Evolutionary conservation across 208 protist genomes (phyloP), one percentile per base, ranked within the genome.

Genomic region (Vickermania spadyakhi): DNA sequence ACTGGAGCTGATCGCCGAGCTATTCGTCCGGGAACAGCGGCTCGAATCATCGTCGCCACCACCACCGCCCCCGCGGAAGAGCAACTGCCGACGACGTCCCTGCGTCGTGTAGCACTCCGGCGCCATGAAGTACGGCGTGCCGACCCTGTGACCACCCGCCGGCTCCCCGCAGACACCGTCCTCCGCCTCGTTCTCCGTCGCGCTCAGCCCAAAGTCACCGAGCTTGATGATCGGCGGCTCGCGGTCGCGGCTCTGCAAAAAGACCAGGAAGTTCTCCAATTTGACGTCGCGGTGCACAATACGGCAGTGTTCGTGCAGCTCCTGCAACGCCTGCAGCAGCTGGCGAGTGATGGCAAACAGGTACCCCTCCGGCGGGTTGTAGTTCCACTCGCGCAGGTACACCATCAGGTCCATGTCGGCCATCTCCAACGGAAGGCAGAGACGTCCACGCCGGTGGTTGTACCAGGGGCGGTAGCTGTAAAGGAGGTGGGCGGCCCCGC

Each of bases 211-310:
- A 69, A 92, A 92, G 62, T 92, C 85, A 3, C 71, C 58, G 31
- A 92, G 66, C 52, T 80, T 82, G 31, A 80, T 45, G 29, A 50
- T 62, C n/a, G 66, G 72, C 25, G 61, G 31, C 2, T 23, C 51
- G 3, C 27, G 21, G 27, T 54, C 29, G 23, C 29, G n/a, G 0
- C 59, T 42, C n/a, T 62, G 31, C 2, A 5, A n/a, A 60, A 92
- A 89, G 22, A 98, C 42, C 2, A 98, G 73, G 36, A 98, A 72
- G 62, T 98, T 98, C 42, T 68, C 72, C 26, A 89, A 94, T 68
- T 98, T 97, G 21, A 98, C 42, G 56, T 97, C 92, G 41, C 93
- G 67, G 70, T 97, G 96, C 3, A 97, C 28, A 27, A 79, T 50
- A 18, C 41, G 45, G 56, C 72, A 62, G 36, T 18, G 36, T 3